Evolutionary conservation across 495 filamentous ascomycete species (phyloP), one percentile per base, ranked within the genome.

Genomic region (Tuber magnatum): DNA sequence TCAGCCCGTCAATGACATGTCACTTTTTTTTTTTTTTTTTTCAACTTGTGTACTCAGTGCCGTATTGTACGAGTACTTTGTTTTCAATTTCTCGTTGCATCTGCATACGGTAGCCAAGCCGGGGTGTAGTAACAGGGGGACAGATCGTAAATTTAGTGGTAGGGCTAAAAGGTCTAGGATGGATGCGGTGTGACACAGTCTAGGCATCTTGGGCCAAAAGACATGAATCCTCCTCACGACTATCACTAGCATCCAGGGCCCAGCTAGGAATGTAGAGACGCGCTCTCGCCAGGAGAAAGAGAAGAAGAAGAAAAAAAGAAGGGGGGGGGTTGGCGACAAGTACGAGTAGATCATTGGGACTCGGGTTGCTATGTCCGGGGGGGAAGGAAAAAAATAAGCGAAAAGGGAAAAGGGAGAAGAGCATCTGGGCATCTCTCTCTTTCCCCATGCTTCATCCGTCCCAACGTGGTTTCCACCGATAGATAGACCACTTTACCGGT

Each of bases 261-360:
- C 56, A 61, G n/a, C n/a, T 61, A 32, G 51, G 51, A 61, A 61
- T 61, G 51, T n/a, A 61, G 51, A 61, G n/a, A 61, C 51, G 51
- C n/a, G 24, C 10, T 12, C 51, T 32, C 51, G n/a, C 51, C n/a
- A 61, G 14, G 16, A 61, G 32, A 61, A 32, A 28, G n/a, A n/a
- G 32, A 32, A 22, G 7, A 48, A 40, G 7, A 40, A 40, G 2
- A 40, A 40, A 40, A 40, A 3, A 40, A 7, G 39, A 3, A 61
- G 3, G 12, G 51, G 51, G 51, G n/a, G 51, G 7, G 51, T 10
- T 22, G 43, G 16, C 1, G 10, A 43, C 10, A 12, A 48, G 20
- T 40, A 40, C 39, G 7, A 40, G 8, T 32, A 32, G n/a, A 61
- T 32, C 51, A 10, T 51, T 51, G 46, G 24, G 46, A 51, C 24